These are phyloP conservation scores for Cymbopogon flexuosus DNA, from an alignment of 202 grass and related monocot species.

Conservation along the genomic window DNA sequence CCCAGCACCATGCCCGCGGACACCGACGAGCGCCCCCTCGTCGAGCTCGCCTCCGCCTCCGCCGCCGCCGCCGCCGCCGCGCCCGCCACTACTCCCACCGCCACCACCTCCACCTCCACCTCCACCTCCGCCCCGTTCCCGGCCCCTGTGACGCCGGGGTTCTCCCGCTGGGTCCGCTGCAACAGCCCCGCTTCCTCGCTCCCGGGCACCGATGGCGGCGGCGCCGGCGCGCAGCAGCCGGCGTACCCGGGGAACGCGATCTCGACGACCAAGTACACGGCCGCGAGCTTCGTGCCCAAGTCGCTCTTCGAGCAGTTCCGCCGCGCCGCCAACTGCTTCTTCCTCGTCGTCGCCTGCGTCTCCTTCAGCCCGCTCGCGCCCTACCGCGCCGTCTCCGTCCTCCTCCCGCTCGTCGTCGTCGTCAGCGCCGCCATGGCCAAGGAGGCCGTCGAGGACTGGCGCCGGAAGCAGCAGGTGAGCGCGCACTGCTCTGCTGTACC, in stretches of 20 bases:
- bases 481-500: neutral
- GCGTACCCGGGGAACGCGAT: constrained; percentile 53
- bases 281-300: constrained; percentile 61
- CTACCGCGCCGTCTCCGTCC: constrained; percentile 67
- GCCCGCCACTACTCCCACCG: neutral
- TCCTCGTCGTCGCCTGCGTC: constrained; percentile 61
- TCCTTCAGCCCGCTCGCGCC: constrained; percentile 76
- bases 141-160: constrained; percentile 13
- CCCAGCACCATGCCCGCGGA: constrained; percentile 12
- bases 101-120: neutral
- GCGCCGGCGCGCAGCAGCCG: neutral
- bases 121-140: neutral
- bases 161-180: constrained; percentile 59
- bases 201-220: neutral
- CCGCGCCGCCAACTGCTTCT: constrained; percentile 69
- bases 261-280: constrained; percentile 68
- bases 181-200: constrained; percentile 14
- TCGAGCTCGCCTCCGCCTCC: constrained; percentile 27
- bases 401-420: constrained; percentile 61
- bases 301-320: constrained; percentile 84
- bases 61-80: neutral
- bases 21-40: constrained; percentile 39
- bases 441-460: constrained; percentile 73
- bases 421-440: constrained; percentile 61
- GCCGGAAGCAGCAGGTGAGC: constrained; percentile 56